Evolutionary conservation across 2,329 filamentous ascomycete species (phyloP).

Genomic region (Macrophomina pseudophaseolina): DNA sequence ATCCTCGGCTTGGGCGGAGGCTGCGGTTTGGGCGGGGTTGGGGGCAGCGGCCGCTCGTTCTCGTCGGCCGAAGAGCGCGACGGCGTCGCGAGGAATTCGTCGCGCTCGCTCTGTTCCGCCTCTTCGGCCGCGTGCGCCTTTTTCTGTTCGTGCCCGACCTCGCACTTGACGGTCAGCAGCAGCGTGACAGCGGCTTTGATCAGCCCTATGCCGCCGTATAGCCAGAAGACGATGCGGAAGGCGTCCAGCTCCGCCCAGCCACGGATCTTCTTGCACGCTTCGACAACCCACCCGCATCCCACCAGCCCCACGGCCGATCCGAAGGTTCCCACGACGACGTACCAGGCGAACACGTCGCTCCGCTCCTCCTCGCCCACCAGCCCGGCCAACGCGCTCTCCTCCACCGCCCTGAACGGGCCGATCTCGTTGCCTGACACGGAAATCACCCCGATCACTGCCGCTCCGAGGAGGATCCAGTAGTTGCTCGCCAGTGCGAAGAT

Average conservation of each 20-base stretch:
- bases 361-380: slow-evolving; percentile 39
- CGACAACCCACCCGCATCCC: slow-evolving; percentile 45
- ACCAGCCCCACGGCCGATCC: slow-evolving; percentile 42
- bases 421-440: slow-evolving; percentile 48
- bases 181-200: slow-evolving; percentile 46
- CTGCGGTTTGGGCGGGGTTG: slow-evolving; percentile 16
- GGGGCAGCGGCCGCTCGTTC: slow-evolving; percentile 18
- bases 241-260: slow-evolving; percentile 47
- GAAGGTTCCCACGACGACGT: slow-evolving; percentile 45
- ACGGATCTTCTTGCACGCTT: slow-evolving; percentile 35
- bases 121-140: slow-evolving; percentile 30
- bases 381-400: slow-evolving; percentile 46
- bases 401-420: slow-evolving; percentile 47
- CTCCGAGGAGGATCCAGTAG: slow-evolving; percentile 40
- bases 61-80: slow-evolving; percentile 30
- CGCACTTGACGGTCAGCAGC: slow-evolving; percentile 47
- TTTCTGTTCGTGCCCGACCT: slow-evolving; percentile 32
- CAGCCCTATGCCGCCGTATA: slow-evolving; percentile 49
- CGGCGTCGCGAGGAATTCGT: slow-evolving; percentile 28
- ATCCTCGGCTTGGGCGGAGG: slow-evolving; percentile 23
- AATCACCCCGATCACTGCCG: slow-evolving; percentile 46
- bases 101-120: slow-evolving; percentile 34
- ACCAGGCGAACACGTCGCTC: slow-evolving; percentile 48
- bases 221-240: slow-evolving; percentile 49
- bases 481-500: slow-evolving; percentile 42